These are phyloP conservation scores for Cornus kousa DNA, from an alignment of 148 eudicot species.

Conservation along the genomic window DNA sequence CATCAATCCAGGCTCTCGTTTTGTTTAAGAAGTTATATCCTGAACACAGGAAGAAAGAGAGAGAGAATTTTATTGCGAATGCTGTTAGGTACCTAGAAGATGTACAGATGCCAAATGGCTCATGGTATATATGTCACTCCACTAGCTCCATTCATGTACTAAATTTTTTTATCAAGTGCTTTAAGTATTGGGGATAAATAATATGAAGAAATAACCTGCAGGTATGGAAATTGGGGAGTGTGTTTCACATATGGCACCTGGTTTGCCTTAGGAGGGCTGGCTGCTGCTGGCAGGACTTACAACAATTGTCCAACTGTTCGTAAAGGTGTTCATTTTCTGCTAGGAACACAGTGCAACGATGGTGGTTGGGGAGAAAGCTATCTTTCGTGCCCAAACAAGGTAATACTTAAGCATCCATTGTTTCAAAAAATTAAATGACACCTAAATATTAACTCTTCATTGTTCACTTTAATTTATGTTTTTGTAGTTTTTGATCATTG, in stretches of 20 bases:
- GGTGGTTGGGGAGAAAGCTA: slow-evolving; percentile 71
- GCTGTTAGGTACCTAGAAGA: background rate
- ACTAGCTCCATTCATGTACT: background rate
- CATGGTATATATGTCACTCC: slow-evolving; percentile 40
- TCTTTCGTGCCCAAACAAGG: slow-evolving; percentile 41
- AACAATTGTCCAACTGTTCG: slow-evolving; percentile 32
- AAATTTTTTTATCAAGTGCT: too few species aligned
- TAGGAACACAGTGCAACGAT: slow-evolving; percentile 22
- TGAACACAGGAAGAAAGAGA: slow-evolving; percentile 35
- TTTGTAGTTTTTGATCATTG: background rate
- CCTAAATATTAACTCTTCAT: too few species aligned
- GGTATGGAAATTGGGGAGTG: slow-evolving; percentile 61
- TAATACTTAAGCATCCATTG: background rate
- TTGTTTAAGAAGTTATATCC: slow-evolving; percentile 45
- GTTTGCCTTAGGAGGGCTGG: slow-evolving; percentile 50
- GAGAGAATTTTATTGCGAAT: slow-evolving; percentile 29
- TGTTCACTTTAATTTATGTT: background rate
- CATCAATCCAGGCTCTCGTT: slow-evolving; percentile 24
- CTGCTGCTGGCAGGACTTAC: slow-evolving; percentile 41
- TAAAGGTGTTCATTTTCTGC: slow-evolving; percentile 35
- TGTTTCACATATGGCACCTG: slow-evolving; percentile 53
- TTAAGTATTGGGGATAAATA: background rate
- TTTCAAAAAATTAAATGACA: background rate
- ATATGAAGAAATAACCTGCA: slow-evolving; percentile 1
- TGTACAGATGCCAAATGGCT: slow-evolving; percentile 37